Evolutionary conservation across 2,329 filamentous ascomycete species (phyloP).

Genomic region (Pestalotiopsis sp.): DNA sequence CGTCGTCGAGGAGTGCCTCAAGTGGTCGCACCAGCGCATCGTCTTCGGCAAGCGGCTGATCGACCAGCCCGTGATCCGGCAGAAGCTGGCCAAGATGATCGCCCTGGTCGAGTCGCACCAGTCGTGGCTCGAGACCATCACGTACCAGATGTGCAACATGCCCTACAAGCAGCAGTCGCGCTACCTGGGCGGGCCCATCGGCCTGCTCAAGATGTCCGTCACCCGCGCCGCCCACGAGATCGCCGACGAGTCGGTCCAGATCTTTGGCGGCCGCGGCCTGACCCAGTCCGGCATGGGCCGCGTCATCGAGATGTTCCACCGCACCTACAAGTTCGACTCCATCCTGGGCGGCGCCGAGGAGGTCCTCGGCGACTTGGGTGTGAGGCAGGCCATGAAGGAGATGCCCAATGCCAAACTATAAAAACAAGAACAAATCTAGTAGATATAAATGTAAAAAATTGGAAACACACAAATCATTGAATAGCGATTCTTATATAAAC

Average conservation of each 20-base stretch:
- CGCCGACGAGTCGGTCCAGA: constrained; percentile 82
- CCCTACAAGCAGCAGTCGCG: constrained; percentile 75
- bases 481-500: no score
- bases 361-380: constrained; percentile 78
- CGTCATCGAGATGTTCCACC: constrained; percentile 82
- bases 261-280: constrained; percentile 81
- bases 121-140: constrained; percentile 82
- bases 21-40: constrained; percentile 85
- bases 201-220: constrained; percentile 76
- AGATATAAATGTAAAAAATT: neutral
- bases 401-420: constrained; percentile 87
- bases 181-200: constrained; percentile 79
- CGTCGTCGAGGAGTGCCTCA: constrained; percentile 72
- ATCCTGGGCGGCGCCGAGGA: constrained; percentile 84
- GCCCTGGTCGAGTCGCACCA: constrained; percentile 80
- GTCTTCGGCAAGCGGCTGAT: constrained; percentile 84
- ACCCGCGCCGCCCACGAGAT: constrained; percentile 82
- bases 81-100: constrained; percentile 91
- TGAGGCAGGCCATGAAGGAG: constrained; percentile 80
- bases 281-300: constrained; percentile 84
- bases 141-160: constrained; percentile 89
- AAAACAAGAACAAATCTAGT: constrained; percentile 4
- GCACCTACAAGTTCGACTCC: constrained; percentile 81
- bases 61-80: constrained; percentile 80
- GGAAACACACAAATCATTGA: neutral